phyloP scores from a whole-genome alignment of 805 yeast genomes.

The Saturnispora sanitii region DNA sequence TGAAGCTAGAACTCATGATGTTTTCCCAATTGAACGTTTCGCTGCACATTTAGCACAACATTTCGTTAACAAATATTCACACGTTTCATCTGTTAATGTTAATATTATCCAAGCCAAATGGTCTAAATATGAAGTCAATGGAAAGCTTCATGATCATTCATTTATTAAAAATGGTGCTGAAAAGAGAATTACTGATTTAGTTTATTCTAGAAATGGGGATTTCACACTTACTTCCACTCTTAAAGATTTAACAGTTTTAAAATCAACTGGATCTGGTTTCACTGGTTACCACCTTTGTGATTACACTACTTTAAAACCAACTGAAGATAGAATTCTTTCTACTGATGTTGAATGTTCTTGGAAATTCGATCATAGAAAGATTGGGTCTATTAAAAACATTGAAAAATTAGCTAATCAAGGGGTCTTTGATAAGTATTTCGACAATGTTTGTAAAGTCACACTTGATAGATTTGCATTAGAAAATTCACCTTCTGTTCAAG shows the following conservation, averaged over 20 bases:
- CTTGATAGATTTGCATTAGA: conserved; percentile 73
- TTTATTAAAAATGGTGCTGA: conserved; percentile 81
- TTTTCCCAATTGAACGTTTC: conserved; percentile 85
- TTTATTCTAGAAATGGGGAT: conserved; percentile 43
- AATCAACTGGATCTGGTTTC: conserved; percentile 89
- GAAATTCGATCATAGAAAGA: conserved; percentile 46
- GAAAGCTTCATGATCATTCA: conserved; percentile 73
- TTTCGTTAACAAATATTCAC: conserved; percentile 66
- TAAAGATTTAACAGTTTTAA: conserved; percentile 73
- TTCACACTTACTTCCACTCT: conserved; percentile 57
- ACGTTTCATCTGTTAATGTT: conserved; percentile 63
- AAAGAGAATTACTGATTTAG: conserved; percentile 50
- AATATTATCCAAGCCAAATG: conserved; percentile 66
- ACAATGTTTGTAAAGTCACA: conserved; percentile 57
- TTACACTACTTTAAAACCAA: conserved; percentile 78
- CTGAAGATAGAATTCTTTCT: conserved; percentile 76
- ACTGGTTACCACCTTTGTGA: conserved; percentile 81
- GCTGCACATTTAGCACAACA: conserved; percentile 80
- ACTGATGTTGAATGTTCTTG: conserved; percentile 75
- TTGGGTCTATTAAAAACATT: conserved; percentile 43
- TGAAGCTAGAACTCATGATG: conserved; percentile 73
- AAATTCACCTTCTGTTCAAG: conserved; percentile 90
- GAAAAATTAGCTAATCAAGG: conserved; percentile 45
- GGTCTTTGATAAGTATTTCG: conserved; percentile 54
- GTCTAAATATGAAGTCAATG: conserved; percentile 66